Evolutionary conservation across 176 grass and related monocot genomes (phyloP), one percentile per base, ranked within the genome.

Genomic region (Lolium rigidum): DNA sequence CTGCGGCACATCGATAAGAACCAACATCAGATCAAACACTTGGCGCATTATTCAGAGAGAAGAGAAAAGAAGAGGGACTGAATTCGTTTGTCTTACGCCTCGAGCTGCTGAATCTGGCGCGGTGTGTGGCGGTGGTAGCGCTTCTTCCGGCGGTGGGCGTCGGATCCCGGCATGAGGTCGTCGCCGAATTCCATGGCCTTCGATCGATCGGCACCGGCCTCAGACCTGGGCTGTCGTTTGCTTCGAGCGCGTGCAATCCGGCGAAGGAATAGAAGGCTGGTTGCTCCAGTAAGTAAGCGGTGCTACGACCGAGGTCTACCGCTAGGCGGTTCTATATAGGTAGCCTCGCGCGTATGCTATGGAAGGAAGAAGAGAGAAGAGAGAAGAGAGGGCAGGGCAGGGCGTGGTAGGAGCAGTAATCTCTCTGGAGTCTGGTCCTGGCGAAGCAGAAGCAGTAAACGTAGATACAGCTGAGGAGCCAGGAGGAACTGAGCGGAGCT

Each of bases 101-200:
- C 95, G 26, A 98, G 95, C 75, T 92, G 87, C 85, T 98, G 95
- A 88, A 98, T 98, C 93, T 98, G 95, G 70, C 91, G 84, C 76
- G 95, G 95, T 4, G 95, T 95, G 87, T 98, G 95, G 82, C 95
- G 93, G 87, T 98, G 95, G 91, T 98, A 95, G 12, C 95, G 80
- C 81, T 94, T 98, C 86, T 98, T 98, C 83, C 88, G 89, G 85
- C 91, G 92, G 66, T 91, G 89, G 15, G 54, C 62, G 80, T 93
- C 95, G 77, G 85, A 48, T 77, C 86, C 87, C 14, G 48, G 22
- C 48, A 47, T 84, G 59, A 90, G 82, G 21, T 84, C 87, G 41
- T 95, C 95, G 74, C 95, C 93, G 66, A 95, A 95, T 81, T 98
- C 95, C 95, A 95, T 95, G 25, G 73, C 51, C 56, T 11, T n/a